Evolutionary conservation across 805 yeast genomes (phyloP).

Genomic region (Kuraishia borneana): DNA sequence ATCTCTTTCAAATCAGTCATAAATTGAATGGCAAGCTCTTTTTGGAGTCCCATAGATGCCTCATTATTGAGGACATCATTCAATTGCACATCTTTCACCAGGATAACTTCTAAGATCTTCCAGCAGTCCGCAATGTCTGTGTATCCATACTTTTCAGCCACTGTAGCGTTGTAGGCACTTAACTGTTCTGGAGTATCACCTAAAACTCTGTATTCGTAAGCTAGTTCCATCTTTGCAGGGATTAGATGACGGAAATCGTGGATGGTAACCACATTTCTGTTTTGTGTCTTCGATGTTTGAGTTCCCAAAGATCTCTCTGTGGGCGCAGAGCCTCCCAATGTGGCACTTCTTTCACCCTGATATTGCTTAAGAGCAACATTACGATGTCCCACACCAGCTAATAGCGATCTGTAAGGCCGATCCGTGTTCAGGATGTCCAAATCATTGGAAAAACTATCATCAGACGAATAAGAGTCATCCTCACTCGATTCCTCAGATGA

Average conservation of each 20-base stretch:
- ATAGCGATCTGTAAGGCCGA: slow-evolving; percentile 33
- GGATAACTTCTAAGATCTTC: slow-evolving; percentile 43
- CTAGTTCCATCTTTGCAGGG: slow-evolving; percentile 66
- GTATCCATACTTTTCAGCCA: slow-evolving; percentile 55
- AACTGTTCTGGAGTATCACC: slow-evolving; percentile 55
- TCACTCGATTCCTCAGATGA: slow-evolving; percentile 6
- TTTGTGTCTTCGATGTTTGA: slow-evolving; percentile 12
- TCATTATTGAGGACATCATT: slow-evolving; percentile 7
- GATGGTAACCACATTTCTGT: slow-evolving; percentile 47
- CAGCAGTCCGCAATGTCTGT: slow-evolving; percentile 64
- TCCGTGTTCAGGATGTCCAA: slow-evolving; percentile 57
- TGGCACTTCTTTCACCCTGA: slow-evolving; percentile 9
- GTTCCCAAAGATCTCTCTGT: slow-evolving; percentile 23
- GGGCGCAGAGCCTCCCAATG: slow-evolving; percentile 21
- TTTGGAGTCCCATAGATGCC: slow-evolving; percentile 6
- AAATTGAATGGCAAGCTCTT: slow-evolving; percentile 8
- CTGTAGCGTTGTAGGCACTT: slow-evolving; percentile 58
- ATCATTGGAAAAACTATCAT: slow-evolving; percentile 55
- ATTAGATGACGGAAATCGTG: slow-evolving; percentile 58
- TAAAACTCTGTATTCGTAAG: slow-evolving; percentile 50
- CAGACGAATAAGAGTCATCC: slow-evolving; percentile 21
- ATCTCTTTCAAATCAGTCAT: slow-evolving; percentile 6
- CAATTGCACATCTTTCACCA: slow-evolving; percentile 28
- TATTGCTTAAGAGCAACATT: slow-evolving; percentile 15
- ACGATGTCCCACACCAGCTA: slow-evolving; percentile 38